phyloP scores from a whole-genome alignment of 805 yeast species.

The Monosporozyma yasuniensis region DNA sequence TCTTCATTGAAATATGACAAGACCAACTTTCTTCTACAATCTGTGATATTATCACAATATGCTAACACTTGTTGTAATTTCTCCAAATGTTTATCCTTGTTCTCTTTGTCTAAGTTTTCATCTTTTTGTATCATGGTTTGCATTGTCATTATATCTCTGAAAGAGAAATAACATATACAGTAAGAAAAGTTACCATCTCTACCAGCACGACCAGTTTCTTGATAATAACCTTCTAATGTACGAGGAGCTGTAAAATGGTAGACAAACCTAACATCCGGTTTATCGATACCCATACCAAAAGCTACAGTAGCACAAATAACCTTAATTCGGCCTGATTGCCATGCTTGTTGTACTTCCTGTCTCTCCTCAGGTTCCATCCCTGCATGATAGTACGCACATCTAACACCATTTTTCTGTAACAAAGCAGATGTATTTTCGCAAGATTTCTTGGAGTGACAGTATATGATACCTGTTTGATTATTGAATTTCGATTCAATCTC shows the following conservation, averaged over 20 bases:
- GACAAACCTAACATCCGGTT: slow-evolving; percentile 90
- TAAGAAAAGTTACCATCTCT: slow-evolving; percentile 82
- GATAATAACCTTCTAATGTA: slow-evolving; percentile 92
- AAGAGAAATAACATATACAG: slow-evolving; percentile 76
- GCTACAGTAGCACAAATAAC: slow-evolving; percentile 97
- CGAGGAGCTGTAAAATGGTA: slow-evolving; percentile 84
- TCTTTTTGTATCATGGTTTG: slow-evolving; percentile 75
- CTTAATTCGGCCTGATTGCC: slow-evolving; percentile 70
- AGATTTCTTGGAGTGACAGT: slow-evolving; percentile 82
- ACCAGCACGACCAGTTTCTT: slow-evolving; percentile 98
- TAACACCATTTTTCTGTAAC: slow-evolving; percentile 51
- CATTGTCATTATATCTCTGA: slow-evolving; percentile 69
- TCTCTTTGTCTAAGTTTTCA: slow-evolving; percentile 50
- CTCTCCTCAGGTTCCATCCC: slow-evolving; percentile 81
- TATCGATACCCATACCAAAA: slow-evolving; percentile 99
- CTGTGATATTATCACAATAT: slow-evolving; percentile 86
- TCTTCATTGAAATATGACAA: slow-evolving; percentile 84
- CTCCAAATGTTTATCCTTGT: slow-evolving; percentile 68
- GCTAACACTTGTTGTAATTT: slow-evolving; percentile 78
- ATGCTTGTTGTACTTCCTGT: slow-evolving; percentile 54
- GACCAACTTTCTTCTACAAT: slow-evolving; percentile 85
- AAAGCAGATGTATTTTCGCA: slow-evolving; percentile 77
- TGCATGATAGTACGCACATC: slow-evolving; percentile 79
- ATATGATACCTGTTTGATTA: slow-evolving; percentile 76
- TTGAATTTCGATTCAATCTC: slow-evolving; percentile 43